Percentiles rank a stretch among this genome's conserved stretches.
These are phyloP conservation scores for Penicillium sp. DNA, from an alignment of 2,329 filamentous ascomycete species.

Conservation along the genomic window DNA sequence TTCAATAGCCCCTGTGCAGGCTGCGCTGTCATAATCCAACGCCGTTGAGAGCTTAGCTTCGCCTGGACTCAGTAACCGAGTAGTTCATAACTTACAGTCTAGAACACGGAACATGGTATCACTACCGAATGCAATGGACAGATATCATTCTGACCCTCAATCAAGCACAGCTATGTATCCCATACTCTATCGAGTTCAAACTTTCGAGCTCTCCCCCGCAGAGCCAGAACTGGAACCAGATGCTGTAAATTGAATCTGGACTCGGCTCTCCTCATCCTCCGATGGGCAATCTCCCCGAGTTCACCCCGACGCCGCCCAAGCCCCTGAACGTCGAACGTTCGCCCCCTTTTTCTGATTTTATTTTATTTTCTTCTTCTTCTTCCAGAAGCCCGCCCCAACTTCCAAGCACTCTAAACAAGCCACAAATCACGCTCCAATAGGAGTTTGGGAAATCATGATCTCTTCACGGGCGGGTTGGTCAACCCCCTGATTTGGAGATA, in stretches of 20 bases:
- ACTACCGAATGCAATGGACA: background rate
- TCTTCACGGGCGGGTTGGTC: slow-evolving; percentile 12
- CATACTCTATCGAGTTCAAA: background rate
- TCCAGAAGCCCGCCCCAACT: slow-evolving; percentile 2
- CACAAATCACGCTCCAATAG: background rate
- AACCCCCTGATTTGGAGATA: background rate
- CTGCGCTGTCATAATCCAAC: too few relatives aligned
- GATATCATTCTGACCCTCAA: background rate
- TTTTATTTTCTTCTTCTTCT: background rate
- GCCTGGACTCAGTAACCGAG: background rate
- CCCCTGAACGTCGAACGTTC: slow-evolving; percentile 2
- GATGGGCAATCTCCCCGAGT: background rate
- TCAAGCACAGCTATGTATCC: background rate
- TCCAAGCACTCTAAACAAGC: background rate
- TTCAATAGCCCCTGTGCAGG: background rate
- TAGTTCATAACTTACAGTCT: background rate
- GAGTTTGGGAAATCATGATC: background rate
- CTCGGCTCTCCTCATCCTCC: background rate
- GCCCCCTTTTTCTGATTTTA: background rate
- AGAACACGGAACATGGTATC: background rate
- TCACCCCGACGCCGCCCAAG: background rate
- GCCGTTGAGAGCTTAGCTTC: background rate
- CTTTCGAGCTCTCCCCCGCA: background rate
- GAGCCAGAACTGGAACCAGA: background rate
- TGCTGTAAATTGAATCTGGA: background rate